phyloP scores from a whole-genome alignment of 1,284 basidiomycete species.

The Ganoderma leucocontextum region DNA sequence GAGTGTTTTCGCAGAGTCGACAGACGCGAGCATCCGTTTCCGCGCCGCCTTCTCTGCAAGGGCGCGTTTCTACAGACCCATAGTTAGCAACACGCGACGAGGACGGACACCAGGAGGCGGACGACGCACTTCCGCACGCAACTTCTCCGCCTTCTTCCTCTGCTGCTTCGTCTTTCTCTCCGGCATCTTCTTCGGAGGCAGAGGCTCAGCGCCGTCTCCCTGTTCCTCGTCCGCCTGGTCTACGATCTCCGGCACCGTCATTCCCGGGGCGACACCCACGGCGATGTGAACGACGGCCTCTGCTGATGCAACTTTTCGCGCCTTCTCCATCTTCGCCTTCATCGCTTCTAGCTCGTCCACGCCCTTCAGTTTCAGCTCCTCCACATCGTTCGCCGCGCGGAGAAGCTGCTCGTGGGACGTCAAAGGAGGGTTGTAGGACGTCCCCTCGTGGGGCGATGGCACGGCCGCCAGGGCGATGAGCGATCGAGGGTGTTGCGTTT shows the following conservation, averaged over 20 bases:
- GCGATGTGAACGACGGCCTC: conserved; percentile 23
- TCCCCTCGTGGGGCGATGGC: conserved; percentile 82
- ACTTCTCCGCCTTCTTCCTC: conserved; percentile 65
- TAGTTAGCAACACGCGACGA: background rate
- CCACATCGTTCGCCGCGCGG: conserved; percentile 72
- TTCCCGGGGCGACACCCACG: conserved; percentile 55
- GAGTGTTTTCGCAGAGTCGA: conserved; percentile 62
- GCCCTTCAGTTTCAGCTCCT: conserved; percentile 64
- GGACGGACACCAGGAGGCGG: background rate
- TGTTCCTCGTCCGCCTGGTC: conserved; percentile 50
- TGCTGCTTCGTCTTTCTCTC: conserved; percentile 81
- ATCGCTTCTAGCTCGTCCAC: conserved; percentile 63
- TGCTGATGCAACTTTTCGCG: conserved; percentile 45
- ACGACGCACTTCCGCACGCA: conserved; percentile 66
- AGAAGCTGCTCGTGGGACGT: conserved; percentile 83
- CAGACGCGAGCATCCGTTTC: conserved; percentile 65
- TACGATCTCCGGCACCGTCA: conserved; percentile 62
- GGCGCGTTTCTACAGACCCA: conserved; percentile 61
- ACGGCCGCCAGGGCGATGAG: conserved; percentile 73
- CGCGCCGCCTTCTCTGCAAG: conserved; percentile 63
- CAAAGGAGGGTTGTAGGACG: conserved; percentile 93
- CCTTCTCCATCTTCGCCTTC: conserved; percentile 64
- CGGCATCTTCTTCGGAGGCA: conserved; percentile 54
- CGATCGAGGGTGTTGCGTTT: conserved; percentile 54
- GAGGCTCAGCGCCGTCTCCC: conserved; percentile 42